Evolutionary conservation across 345 rosid species (phyloP), one percentile per base, ranked within the genome.

Genomic region (Salix arbutifolia): DNA sequence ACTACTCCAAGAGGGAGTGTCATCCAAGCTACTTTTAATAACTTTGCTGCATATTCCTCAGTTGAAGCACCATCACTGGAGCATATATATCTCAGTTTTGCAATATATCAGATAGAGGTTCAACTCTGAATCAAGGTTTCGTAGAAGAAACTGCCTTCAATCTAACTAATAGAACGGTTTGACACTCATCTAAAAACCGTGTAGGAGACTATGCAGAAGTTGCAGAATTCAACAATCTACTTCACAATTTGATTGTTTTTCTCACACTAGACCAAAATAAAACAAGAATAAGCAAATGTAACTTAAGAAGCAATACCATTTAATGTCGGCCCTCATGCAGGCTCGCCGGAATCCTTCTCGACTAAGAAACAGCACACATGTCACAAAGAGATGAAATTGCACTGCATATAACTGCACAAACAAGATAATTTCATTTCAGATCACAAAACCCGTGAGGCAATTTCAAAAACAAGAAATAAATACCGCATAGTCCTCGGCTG

Each of bases 341-440:
- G 93, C 94, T 21, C 98, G 92, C 7, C 97, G 91, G 82, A 93
- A 93, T 69, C 98, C 99, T 82, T 96, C 99, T 48, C 98, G 91
- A 76, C 98, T 96, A 30, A 96, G 93, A 83, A 93, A 93, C 87
- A 96, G 83, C 50, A 93, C 85, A 37, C 97, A 89, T 19, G 98
- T 92, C 74, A 93, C 96, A 80, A 96, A 92, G 4, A 93, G 97
- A 77, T 92, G 94, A 77, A 96, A 96, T 78, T 96, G 97, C 58
- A 96, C 91, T 1, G 97, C 98, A 28, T 87, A 92, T 4, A 96
- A 84, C 98, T 96, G 88, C 82, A 85, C 77, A 70, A 25, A 75
- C n/a, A 52, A 42, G 10, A 25, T 7, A 62, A 21, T 1, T 62
- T 26, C 17, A 31, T 25, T 21, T 4, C 30, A 70, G 48, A 70